Evolutionary conservation across 2,329 filamentous ascomycete species (phyloP).

Genomic region (Fusarium bulbicola): DNA sequence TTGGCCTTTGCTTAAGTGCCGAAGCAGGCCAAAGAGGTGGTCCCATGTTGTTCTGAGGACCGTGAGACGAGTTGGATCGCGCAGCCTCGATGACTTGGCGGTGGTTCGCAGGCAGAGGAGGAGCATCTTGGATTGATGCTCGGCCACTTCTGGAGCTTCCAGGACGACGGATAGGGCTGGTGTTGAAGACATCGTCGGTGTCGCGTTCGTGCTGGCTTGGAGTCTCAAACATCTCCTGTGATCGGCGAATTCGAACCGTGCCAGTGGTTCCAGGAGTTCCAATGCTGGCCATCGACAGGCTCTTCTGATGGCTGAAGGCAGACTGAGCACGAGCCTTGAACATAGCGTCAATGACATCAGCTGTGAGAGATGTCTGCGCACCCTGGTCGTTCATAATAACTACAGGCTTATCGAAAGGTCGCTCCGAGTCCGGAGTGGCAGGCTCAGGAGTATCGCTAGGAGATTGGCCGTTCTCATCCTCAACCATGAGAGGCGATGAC

Average conservation of each 20-base stretch:
- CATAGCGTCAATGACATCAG: conserved; percentile 81
- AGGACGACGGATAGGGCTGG: conserved; percentile 62
- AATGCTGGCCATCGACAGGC: conserved; percentile 48
- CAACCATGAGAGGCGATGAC: conserved; percentile 63
- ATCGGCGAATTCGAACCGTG: conserved; percentile 56
- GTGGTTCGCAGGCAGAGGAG: conserved; percentile 84
- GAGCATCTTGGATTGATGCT: conserved; percentile 56
- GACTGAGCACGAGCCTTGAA: conserved; percentile 57
- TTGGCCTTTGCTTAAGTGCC: conserved; percentile 66
- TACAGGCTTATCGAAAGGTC: conserved; percentile 60
- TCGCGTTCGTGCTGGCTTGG: conserved; percentile 51
- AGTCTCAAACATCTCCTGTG: conserved; percentile 61
- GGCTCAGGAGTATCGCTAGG: conserved; percentile 51
- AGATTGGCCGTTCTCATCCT: conserved; percentile 70
- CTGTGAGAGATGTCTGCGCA: conserved; percentile 86
- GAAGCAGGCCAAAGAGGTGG: conserved; percentile 87
- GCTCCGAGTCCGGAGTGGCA: conserved; percentile 64
- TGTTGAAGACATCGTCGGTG: conserved; percentile 53
- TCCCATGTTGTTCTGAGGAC: conserved; percentile 71
- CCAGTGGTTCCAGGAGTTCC: conserved; percentile 49
- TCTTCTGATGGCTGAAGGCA: conserved; percentile 46
- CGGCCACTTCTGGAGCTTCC: conserved; percentile 76
- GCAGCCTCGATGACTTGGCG: conserved; percentile 86
- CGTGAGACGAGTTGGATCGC: conserved; percentile 63
- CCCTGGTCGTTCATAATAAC: conserved; percentile 71